Evolutionary conservation across 345 rosid species (phyloP).

Genomic region (Euphorbia lathyris): DNA sequence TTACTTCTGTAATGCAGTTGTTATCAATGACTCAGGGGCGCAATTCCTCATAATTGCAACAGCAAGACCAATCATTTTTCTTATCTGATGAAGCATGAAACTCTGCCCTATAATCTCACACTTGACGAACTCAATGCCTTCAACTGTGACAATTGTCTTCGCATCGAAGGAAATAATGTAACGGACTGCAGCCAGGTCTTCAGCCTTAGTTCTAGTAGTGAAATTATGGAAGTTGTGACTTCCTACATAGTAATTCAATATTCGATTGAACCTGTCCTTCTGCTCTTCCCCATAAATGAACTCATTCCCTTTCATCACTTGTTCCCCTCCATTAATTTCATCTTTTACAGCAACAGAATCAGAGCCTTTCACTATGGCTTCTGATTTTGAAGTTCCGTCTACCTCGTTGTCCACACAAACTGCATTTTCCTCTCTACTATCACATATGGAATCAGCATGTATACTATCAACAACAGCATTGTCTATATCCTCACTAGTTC

Average conservation of each 20-base stretch:
- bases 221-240: conserved; percentile 95
- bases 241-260: conserved; percentile 69
- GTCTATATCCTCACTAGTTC: conserved; percentile 18
- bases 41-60: conserved; percentile 85
- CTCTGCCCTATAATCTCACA: conserved; percentile 98
- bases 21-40: conserved; percentile 63
- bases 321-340: conserved; percentile 23
- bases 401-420: too few species aligned
- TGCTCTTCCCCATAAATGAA: conserved; percentile 67
- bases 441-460: too few species aligned
- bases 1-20: conserved; percentile 69
- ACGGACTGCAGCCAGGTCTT: conserved; percentile 77
- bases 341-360: conserved; percentile 21
- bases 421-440: too few species aligned
- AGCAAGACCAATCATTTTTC: conserved; percentile 91
- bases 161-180: conserved; percentile 73
- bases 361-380: background rate
- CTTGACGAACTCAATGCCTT: conserved; percentile 78
- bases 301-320: conserved; percentile 19
- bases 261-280: conserved; percentile 75
- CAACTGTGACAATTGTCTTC: conserved; percentile 44
- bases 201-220: conserved; percentile 83
- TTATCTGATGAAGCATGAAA: conserved; percentile 98
- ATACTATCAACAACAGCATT: too few species aligned
- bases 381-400: background rate